These are phyloP conservation scores for Suillus subaureus DNA, from an alignment of 768 basidiomycete genomes.

Conservation along the genomic window DNA sequence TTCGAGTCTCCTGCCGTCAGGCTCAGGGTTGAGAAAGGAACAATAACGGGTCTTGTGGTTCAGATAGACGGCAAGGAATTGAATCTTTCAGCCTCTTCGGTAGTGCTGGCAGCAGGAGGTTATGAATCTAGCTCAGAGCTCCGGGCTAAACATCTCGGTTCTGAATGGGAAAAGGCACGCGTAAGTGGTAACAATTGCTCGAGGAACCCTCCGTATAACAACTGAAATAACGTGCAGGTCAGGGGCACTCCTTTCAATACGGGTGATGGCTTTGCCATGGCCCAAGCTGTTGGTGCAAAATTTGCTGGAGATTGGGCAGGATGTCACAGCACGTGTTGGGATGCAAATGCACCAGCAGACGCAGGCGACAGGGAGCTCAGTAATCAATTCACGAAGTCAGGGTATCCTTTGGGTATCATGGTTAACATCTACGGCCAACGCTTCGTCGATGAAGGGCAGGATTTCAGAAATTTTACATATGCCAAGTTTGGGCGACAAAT, in stretches of 20 bases:
- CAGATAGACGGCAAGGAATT: slow-evolving; percentile 38
- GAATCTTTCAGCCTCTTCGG: slow-evolving; percentile 42
- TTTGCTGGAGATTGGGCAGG: slow-evolving; percentile 67
- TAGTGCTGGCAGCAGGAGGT: slow-evolving; percentile 68
- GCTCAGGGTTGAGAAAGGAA: slow-evolving; percentile 36
- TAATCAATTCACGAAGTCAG: slow-evolving; percentile 75
- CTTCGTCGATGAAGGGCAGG: slow-evolving; percentile 74
- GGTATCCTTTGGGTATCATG: slow-evolving; percentile 74
- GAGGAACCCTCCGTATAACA: background rate
- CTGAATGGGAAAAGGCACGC: slow-evolving; percentile 58
- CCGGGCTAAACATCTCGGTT: slow-evolving; percentile 57
- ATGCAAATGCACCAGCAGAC: slow-evolving; percentile 55
- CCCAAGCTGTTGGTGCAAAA: slow-evolving; percentile 50
- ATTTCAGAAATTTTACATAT: slow-evolving; percentile 75
- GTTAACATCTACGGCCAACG: slow-evolving; percentile 56
- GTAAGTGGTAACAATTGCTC: slow-evolving; percentile 32
- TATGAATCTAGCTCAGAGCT: slow-evolving; percentile 60
- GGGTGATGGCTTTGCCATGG: slow-evolving; percentile 65
- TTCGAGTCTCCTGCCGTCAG: slow-evolving; percentile 52
- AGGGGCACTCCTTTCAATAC: slow-evolving; percentile 72
- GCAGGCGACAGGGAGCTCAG: slow-evolving; percentile 58
- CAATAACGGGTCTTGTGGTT: slow-evolving; percentile 50
- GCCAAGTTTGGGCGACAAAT: slow-evolving; percentile 68
- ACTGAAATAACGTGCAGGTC: slow-evolving; percentile 41
- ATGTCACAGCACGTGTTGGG: slow-evolving; percentile 78